Evolutionary conservation across 345 rosid genomes (phyloP).

Genomic region (Trapa incisa): DNA sequence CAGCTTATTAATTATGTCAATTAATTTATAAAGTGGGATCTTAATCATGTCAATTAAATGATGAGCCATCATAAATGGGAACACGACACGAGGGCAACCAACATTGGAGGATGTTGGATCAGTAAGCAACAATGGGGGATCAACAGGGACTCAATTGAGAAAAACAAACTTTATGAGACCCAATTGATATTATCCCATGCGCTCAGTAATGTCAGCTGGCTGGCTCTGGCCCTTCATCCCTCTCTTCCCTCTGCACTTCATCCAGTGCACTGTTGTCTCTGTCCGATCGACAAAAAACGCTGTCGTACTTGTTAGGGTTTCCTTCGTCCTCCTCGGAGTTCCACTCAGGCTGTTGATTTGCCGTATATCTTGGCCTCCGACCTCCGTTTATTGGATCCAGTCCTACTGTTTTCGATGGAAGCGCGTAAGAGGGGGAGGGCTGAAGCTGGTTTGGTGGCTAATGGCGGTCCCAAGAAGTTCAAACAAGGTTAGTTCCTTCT

Average conservation of each 20-base stretch:
- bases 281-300: neutral
- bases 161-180: no score
- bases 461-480: slow-evolving; percentile 63
- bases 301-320: neutral
- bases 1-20: no score
- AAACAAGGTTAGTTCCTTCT: slow-evolving; percentile 27
- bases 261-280: neutral
- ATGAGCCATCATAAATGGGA: no score
- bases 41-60: no score
- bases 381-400: neutral
- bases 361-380: neutral
- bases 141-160: neutral
- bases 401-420: slow-evolving; percentile 24
- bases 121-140: no score
- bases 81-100: no score
- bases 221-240: neutral
- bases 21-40: no score
- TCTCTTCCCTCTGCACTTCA: neutral
- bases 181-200: no score
- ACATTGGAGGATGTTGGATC: no score
- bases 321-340: neutral
- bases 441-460: slow-evolving; percentile 37
- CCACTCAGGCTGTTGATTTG: neutral
- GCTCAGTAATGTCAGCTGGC: no score
- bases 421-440: slow-evolving; percentile 59